phyloP scores from a whole-genome alignment of 352 stramenopile genomes.

The Aphanomyces cochlioides region DNA sequence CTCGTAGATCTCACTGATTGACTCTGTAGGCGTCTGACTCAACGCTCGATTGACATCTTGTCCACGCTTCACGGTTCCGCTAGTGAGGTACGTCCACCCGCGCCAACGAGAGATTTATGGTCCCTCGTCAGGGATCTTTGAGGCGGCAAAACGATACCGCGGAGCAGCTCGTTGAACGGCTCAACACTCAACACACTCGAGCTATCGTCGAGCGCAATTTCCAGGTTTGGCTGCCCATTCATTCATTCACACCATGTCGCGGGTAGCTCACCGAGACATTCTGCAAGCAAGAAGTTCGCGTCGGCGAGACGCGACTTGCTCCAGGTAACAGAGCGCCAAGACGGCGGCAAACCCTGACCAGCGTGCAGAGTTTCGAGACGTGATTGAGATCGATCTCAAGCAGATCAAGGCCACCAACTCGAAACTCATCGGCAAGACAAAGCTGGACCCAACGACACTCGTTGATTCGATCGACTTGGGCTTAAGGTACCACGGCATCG shows the following conservation, averaged over 20 bases:
- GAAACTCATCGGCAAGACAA: background rate
- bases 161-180: constrained; percentile 1
- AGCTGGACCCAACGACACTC: background rate
- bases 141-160: background rate
- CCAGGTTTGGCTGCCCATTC: background rate
- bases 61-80: background rate
- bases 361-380: constrained; percentile 18
- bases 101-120: too few relatives aligned
- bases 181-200: constrained; percentile 18
- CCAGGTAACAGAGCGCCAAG: background rate
- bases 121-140: background rate
- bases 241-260: too few relatives aligned
- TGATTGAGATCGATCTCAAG: constrained; percentile 9
- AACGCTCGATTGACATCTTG: constrained; percentile 15
- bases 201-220: constrained; percentile 13
- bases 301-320: background rate
- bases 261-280: constrained; percentile 13
- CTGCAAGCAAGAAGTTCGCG: constrained; percentile 9
- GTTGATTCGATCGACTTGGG: constrained; percentile 18
- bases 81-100: background rate
- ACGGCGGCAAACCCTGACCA: background rate
- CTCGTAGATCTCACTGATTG: background rate
- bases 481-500: background rate
- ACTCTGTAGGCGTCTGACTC: constrained; percentile 17
- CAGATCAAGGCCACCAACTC: background rate